Evolutionary conservation across 2,329 filamentous ascomycete species (phyloP).

Genomic region (Tolypocladium cylindrosporum): DNA sequence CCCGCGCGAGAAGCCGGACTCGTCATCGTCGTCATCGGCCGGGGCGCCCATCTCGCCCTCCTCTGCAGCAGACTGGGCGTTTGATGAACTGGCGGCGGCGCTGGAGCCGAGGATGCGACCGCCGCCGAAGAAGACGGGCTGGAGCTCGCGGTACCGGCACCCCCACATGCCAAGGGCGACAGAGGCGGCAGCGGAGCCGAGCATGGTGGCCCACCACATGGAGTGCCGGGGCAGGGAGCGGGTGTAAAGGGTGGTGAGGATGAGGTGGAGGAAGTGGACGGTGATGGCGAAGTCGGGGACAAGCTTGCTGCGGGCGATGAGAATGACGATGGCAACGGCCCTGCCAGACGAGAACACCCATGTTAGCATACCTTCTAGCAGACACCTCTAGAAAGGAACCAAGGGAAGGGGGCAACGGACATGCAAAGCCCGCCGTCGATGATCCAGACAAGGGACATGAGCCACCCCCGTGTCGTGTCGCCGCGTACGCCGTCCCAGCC

Average conservation of each 20-base stretch:
- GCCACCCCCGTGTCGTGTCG: slow-evolving; percentile 53
- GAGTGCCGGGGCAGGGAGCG: slow-evolving; percentile 63
- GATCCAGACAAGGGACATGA: slow-evolving; percentile 48
- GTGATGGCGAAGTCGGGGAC: slow-evolving; percentile 92
- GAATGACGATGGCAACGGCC: slow-evolving; percentile 69
- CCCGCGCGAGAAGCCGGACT: slow-evolving; percentile 34
- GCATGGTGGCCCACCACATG: slow-evolving; percentile 74
- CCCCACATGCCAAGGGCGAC: slow-evolving; percentile 72
- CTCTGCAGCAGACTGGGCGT: slow-evolving; percentile 10
- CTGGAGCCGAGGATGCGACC: slow-evolving; percentile 25
- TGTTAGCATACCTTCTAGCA: not conserved
- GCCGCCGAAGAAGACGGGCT: slow-evolving; percentile 79
- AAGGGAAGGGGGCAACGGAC: slow-evolving; percentile 19
- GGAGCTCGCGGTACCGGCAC: slow-evolving; percentile 81
- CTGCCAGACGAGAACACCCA: slow-evolving; percentile 31
- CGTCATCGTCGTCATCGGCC: slow-evolving; percentile 28
- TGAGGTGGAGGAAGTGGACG: slow-evolving; percentile 71
- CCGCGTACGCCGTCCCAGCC: slow-evolving; percentile 49
- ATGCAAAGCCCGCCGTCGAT: slow-evolving; percentile 44
- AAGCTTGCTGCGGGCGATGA: slow-evolving; percentile 84
- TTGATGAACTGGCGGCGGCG: slow-evolving; percentile 8
- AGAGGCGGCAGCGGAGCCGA: slow-evolving; percentile 31
- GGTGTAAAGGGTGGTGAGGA: slow-evolving; percentile 70
- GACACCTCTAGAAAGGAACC: slow-evolving; percentile 1
- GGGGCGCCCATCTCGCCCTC: slow-evolving; percentile 13